phyloP scores from a whole-genome alignment of 371 early-diverging fungal species.

The Mycotypha africana region DNA sequence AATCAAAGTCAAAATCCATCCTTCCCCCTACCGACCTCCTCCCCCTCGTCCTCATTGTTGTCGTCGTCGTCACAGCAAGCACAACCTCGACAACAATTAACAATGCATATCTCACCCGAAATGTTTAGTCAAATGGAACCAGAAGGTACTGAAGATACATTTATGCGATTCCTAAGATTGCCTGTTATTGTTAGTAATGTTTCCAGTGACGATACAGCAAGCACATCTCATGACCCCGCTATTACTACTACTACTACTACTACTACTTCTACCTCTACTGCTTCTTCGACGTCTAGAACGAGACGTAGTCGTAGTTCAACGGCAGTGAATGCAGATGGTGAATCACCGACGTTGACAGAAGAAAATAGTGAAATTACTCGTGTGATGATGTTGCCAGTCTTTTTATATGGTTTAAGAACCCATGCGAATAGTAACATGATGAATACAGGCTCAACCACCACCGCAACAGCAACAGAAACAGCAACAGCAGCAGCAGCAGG shows the following conservation, averaged over 20 bases:
- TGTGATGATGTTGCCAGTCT: constrained; percentile 12
- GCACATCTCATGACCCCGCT: too few relatives aligned
- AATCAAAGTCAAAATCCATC: background rate
- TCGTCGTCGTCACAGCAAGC: too few relatives aligned
- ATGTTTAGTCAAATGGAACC: constrained; percentile 20
- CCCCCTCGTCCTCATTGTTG: too few relatives aligned
- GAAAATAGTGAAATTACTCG: constrained; percentile 6
- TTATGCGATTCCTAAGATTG: constrained; percentile 16
- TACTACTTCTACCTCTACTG: background rate
- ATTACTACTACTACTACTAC: background rate
- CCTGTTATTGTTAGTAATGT: constrained; percentile 12
- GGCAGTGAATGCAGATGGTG: constrained; percentile 11
- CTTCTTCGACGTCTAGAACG: background rate
- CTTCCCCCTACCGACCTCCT: too few relatives aligned
- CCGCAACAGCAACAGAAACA: background rate
- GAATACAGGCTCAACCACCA: background rate
- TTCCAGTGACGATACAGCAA: too few relatives aligned
- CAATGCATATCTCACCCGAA: constrained; percentile 20
- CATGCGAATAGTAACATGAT: background rate
- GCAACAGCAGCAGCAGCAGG: background rate
- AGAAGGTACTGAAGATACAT: constrained; percentile 10
- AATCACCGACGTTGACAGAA: background rate
- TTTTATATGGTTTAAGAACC: constrained; percentile 15
- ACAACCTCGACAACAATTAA: constrained; percentile 6
- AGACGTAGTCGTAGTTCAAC: too few relatives aligned